Base-by-base conservation (phyloP, 495 filamentous ascomycete species). In the Jackrogersella minutella region DNA sequence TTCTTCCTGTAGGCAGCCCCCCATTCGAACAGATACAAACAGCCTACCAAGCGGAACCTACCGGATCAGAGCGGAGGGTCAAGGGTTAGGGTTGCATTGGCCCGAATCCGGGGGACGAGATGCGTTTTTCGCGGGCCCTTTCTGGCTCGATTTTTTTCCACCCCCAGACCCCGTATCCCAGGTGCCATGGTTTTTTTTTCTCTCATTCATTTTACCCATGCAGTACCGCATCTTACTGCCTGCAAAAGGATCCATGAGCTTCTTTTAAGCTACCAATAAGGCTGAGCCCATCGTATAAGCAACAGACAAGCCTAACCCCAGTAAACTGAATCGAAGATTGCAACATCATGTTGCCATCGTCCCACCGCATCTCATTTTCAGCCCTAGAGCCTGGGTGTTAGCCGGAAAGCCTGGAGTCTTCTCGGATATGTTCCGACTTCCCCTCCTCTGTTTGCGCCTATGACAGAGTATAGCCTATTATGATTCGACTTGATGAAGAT, bases 71-170 rank as follows among this genome's bases (percentile, higher is more conserved):
- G 30, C 41, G 60, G 31, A 9, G 21, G 3, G 30, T n/a, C 28
- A 11, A 51, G 62, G 61, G 60, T n/a, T 44, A 31, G 28, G 53
- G 62, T 64, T 53, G 37, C 62, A 64, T 58, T 36, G 53, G 54
- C 44, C 41, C 44, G 53, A 40, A 51, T 51, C 54, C n/a, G 53
- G 62, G n/a, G 62, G 54, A 37, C 24, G 51, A 47, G 37, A 49
- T 19, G 31, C 50, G 49, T 21, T 26, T 52, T 36, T 36, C n/a
- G 24, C 26, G n/a, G 9, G 44, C 26, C 56, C 26, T 50, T 52
- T 44, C 36, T 39, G 19, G 39, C 33, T 33, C 39, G 6, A 30
- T 41, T 60, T 24, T 60, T 24, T 22, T 34, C 37, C 37, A 5
- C 17, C 28, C 47, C 47, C 30, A 21, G 21, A 34, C 7, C 17